Evolutionary conservation across 108 stramenopile genomes (phyloP), one percentile per base, ranked within the genome.

Genomic region (Fragilariopsis cylindrus): DNA sequence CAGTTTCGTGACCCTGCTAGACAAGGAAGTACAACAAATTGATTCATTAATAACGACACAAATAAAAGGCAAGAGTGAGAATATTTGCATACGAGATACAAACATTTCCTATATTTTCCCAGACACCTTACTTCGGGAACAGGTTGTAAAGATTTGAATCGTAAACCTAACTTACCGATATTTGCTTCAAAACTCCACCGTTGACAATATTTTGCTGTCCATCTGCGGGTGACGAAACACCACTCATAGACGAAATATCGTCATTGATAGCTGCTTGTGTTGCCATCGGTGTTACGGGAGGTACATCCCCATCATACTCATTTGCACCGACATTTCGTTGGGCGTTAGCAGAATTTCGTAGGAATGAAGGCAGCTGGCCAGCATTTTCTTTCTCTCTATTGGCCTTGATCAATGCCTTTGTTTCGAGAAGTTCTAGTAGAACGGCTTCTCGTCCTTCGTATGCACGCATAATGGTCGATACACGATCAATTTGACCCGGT

Each of bases 391-490:
- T 88, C 57, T 92, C 93, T 43, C 85, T 79, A 75, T 94, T 94
- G 39, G 93, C 93, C 80, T 94, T 94, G 77, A 94, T 90, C 30
- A 94, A 79, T 0, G 93, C 93, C 82, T 94, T 94, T 15, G 93
- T 94, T 72, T 94, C 93, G 12, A 94, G 78, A 0, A 94, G 79
- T 78, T 94, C 93, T 54, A 94, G 71, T 30, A 94, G 82, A 40
- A 94, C 90, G n/a, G 89, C 91, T 73, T 94, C 93, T 8, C 93
- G 89, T 11, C 91, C 93, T 83, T 94, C 93, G 74, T 94, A 94
- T 4, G 93, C 93, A 11, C 93, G 85, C 93, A 94, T 94, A 57
- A 94, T 94, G 43, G 93, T 94, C 3, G 91, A 92, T 8, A 94
- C 93, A 74, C 93, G 89, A 70, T 94, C 93, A 64, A 94, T 94